Percentiles rank a stretch among this genome's conserved stretches.
Conservation (phyloP, 768 basidiomycete species). For the Tephrocybe sp. region DNA sequence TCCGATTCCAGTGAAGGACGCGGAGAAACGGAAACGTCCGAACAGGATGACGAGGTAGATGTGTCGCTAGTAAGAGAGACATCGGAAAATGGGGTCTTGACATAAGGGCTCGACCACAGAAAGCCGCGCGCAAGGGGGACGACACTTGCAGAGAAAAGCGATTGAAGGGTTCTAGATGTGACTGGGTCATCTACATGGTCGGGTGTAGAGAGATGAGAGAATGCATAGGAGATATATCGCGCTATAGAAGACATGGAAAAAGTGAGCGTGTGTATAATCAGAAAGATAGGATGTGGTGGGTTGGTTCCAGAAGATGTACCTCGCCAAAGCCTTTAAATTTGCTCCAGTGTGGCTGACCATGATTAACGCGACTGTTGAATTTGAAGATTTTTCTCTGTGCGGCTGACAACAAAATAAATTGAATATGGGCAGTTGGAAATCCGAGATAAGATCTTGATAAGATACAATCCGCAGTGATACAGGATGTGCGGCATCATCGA, state of each 20-base stretch:
- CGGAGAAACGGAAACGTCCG: conserved; percentile 3
- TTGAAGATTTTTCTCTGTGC: no score
- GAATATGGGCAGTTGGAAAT: no score
- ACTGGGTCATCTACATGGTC: neutral
- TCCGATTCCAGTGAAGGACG: neutral
- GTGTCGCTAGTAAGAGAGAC: conserved; percentile 13
- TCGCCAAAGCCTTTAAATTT: no score
- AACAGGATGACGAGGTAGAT: conserved; percentile 10
- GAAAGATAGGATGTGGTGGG: conserved; percentile 9
- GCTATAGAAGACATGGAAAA: conserved; percentile 9
- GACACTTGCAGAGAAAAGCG: neutral
- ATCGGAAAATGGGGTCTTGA: conserved; percentile 10
- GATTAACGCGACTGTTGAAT: no score
- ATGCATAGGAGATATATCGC: conserved; percentile 6
- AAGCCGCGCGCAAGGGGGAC: conserved; percentile 1
- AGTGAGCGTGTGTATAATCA: conserved; percentile 9
- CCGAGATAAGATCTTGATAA: no score
- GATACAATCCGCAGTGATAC: no score
- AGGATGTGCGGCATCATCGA: no score
- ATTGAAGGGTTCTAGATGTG: neutral
- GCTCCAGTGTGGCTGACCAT: conserved; percentile 1
- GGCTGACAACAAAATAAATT: no score
- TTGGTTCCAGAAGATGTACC: neutral
- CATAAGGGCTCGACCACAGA: conserved; percentile 5
- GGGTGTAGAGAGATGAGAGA: conserved; percentile 1